phyloP scores from a whole-genome alignment of 2,329 filamentous ascomycete species.

The Xylaria sp. region DNA sequence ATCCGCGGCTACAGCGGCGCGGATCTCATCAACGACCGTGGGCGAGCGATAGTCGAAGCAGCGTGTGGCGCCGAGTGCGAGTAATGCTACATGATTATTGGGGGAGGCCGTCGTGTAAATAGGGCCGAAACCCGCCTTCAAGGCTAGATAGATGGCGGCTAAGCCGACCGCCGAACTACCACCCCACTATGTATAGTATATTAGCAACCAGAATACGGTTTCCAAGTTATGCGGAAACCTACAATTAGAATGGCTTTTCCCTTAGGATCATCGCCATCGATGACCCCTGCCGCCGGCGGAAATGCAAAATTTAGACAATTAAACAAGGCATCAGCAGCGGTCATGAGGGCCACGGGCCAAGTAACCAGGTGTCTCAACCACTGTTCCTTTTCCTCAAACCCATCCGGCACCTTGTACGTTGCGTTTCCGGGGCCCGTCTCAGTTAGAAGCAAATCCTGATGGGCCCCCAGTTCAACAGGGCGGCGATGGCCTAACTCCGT shows the following conservation, averaged over 20 bases:
- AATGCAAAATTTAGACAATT: constrained; percentile 30
- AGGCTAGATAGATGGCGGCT: constrained; percentile 47
- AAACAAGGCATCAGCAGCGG: constrained; percentile 25
- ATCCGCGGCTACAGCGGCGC: constrained; percentile 20
- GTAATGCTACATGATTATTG: constrained; percentile 47
- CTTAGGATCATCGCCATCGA: constrained; percentile 25
- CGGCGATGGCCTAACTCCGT: constrained; percentile 29
- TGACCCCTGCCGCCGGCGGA: constrained; percentile 10
- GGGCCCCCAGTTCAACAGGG: constrained; percentile 35
- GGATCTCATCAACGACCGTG: constrained; percentile 39
- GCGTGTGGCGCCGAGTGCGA: constrained; percentile 44
- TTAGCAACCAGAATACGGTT: neutral
- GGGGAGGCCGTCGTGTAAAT: constrained; percentile 40
- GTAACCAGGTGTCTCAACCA: constrained; percentile 21
- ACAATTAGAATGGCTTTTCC: constrained; percentile 32
- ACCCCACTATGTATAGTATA: constrained; percentile 38
- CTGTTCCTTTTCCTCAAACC: neutral
- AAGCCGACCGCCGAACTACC: constrained; percentile 47
- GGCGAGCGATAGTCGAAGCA: constrained; percentile 49
- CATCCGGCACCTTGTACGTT: constrained; percentile 1
- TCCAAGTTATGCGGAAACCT: neutral
- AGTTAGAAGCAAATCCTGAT: constrained; percentile 38
- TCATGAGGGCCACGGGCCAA: constrained; percentile 21
- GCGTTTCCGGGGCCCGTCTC: constrained; percentile 27
- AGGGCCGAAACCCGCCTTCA: constrained; percentile 42